Base-by-base conservation (phyloP, 177 flowering plant species). In the Tripterygium wilfordii region DNA sequence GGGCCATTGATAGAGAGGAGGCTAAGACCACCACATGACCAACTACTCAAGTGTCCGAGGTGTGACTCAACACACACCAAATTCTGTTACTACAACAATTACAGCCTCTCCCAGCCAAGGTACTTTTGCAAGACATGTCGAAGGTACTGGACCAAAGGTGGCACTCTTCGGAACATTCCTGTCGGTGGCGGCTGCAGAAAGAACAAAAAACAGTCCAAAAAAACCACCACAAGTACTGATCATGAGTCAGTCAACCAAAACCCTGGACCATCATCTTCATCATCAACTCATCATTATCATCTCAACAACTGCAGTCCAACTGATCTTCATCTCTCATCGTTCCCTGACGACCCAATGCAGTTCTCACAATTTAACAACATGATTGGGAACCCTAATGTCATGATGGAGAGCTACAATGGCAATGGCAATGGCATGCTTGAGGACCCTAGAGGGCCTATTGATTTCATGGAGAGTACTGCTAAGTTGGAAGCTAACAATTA, bases 91-190 rank as follows among this genome's bases (percentile, higher is more conserved):
- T 86, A 86, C 78, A 86, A 85, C 78, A 90, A 86, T 47, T 88
- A 88, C 67, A 84, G 94, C 67, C 86, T 88, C 50, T 71, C 96
- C 37, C 96, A 88, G 59, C 96, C 96, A 6, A 62, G 96, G 50
- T 88, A 88, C 79, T 88, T 88, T 54, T 88, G 96, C 85, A 88
- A 85, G 71, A 78, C 94, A 4, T 88, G 96, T 48, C 48, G 96
- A 41, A 65, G 96, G 72, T 88, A 88, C 45, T 88, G 96, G 96
- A 88, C 96, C 22, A 88, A 88, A 62, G 92, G 96, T 0, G 96
- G 96, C 15, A 78, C 96, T 35, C 74, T 88, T 1, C 54, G 96
- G 43, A 88, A 88, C 79, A 81, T 88, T 22, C 96, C 96, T 1
- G 96, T 88, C 0, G 96, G 96, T 6, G 96, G 96, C 19, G 96